A percentile compares a stretch with the other conserved stretches of the same genome.
phyloP scores from a whole-genome alignment of 257 asterid genomes.

The Solanum lycopersicoides region DNA sequence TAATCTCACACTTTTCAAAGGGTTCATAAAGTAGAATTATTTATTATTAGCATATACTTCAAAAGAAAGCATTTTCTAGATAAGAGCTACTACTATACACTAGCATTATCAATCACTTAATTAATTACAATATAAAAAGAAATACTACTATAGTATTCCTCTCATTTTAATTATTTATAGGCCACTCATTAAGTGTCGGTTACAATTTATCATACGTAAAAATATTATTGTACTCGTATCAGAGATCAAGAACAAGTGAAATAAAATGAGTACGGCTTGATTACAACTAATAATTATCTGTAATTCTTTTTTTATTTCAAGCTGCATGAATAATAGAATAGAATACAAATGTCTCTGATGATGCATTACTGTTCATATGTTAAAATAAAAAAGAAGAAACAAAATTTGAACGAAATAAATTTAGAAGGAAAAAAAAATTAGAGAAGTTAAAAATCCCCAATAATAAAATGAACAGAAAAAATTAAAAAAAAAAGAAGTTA shows the following conservation, averaged over 20 bases:
- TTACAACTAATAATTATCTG: not conserved
- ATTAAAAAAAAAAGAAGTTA: not conserved
- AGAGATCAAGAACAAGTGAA: not conserved
- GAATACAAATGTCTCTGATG: slow-evolving; percentile 24
- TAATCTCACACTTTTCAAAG: not conserved
- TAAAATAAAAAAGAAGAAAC: slow-evolving; percentile 10
- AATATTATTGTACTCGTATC: no score
- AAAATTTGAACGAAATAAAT: slow-evolving; percentile 18
- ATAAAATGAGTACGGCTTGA: not conserved
- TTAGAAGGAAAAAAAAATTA: not conserved
- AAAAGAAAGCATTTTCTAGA: not conserved
- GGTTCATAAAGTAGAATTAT: not conserved
- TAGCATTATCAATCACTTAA: not conserved
- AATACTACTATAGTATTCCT: not conserved
- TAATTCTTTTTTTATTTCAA: slow-evolving; percentile 14
- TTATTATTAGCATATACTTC: not conserved
- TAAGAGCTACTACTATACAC: not conserved
- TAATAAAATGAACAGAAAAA: slow-evolving; percentile 1
- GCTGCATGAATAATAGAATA: slow-evolving; percentile 7
- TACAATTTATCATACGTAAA: not conserved
- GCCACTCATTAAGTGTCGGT: slow-evolving; percentile 1
- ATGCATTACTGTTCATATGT: slow-evolving; percentile 12
- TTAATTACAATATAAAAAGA: not conserved
- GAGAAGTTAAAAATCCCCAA: slow-evolving; percentile 1
- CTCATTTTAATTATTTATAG: not conserved